Evolutionary conservation across 768 basidiomycete species (phyloP).

Genomic region (Lyophyllum atratum): DNA sequence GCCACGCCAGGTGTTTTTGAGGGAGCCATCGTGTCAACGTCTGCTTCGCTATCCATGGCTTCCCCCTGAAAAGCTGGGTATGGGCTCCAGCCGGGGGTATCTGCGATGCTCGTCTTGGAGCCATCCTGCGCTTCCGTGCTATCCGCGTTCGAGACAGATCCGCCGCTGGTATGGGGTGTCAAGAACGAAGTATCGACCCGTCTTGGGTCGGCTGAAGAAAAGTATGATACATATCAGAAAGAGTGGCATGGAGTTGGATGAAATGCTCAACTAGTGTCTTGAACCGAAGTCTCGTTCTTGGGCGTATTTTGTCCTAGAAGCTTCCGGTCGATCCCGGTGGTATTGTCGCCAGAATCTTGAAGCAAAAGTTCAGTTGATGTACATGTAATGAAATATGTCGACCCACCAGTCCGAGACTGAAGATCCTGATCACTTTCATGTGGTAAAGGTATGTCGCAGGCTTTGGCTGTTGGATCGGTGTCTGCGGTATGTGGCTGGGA

Average conservation of each 20-base stretch:
- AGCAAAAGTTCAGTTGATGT: background rate
- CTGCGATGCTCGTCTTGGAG: constrained; percentile 3
- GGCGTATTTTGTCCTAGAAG: background rate
- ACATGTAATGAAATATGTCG: no score
- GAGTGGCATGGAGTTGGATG: background rate
- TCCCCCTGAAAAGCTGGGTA: no score
- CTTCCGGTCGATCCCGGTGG: background rate
- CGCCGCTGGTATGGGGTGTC: constrained; percentile 4
- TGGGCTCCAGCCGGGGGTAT: background rate
- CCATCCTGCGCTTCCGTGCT: constrained; percentile 17
- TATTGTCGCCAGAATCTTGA: background rate
- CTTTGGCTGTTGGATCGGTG: background rate
- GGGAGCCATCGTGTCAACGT: no score
- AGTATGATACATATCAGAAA: background rate
- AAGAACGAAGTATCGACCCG: constrained; percentile 2
- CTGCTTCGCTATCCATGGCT: no score
- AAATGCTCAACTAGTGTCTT: background rate
- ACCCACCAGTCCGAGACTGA: background rate
- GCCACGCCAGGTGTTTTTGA: no score
- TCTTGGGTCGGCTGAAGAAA: background rate
- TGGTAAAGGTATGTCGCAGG: background rate
- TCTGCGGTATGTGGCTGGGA: background rate
- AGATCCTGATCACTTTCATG: background rate
- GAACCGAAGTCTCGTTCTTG: background rate
- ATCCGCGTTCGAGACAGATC: background rate